These are phyloP conservation scores for Ceriops zippeliana DNA, from an alignment of 345 rosid species.

Conservation along the genomic window DNA sequence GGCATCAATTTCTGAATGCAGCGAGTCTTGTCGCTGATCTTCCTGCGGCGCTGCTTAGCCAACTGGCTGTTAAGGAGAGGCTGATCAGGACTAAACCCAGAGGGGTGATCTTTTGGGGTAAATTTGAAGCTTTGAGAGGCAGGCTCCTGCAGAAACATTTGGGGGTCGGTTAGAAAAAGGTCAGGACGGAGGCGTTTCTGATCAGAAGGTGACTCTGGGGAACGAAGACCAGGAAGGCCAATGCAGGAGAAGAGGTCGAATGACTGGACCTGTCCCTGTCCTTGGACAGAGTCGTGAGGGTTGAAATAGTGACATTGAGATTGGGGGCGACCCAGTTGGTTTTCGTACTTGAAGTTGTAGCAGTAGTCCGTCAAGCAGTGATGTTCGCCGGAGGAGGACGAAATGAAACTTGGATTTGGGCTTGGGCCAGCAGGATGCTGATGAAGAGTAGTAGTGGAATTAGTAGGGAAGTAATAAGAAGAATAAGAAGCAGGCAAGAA, in stretches of 20 bases:
- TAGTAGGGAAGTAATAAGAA: neutral
- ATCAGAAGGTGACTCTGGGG: neutral
- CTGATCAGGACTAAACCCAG: neutral
- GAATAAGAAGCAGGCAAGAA: neutral
- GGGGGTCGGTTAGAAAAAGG: conserved; percentile 1
- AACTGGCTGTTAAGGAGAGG: neutral
- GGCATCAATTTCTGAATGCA: conserved; percentile 60
- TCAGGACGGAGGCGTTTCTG: conserved; percentile 1
- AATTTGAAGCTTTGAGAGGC: conserved; percentile 1
- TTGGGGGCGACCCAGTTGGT: neutral
- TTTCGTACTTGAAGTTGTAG: too few relatives aligned
- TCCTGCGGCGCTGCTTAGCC: conserved; percentile 23
- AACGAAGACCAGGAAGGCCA: neutral
- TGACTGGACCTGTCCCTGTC: conserved; percentile 2
- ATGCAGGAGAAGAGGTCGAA: conserved; percentile 8
- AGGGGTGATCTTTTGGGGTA: neutral
- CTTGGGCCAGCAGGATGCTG: neutral
- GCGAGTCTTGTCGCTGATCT: conserved; percentile 44
- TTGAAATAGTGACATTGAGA: neutral
- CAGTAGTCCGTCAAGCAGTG: too few relatives aligned
- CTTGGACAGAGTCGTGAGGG: neutral
- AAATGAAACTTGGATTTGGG: neutral
- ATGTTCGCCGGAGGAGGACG: too few relatives aligned
- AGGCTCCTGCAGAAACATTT: neutral
- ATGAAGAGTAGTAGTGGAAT: neutral